A percentile compares a stretch with the other conserved stretches of the same genome.
These are phyloP conservation scores for Debaryomyces sp. DNA, from an alignment of 1,139 yeast species.

Conservation along the genomic window DNA sequence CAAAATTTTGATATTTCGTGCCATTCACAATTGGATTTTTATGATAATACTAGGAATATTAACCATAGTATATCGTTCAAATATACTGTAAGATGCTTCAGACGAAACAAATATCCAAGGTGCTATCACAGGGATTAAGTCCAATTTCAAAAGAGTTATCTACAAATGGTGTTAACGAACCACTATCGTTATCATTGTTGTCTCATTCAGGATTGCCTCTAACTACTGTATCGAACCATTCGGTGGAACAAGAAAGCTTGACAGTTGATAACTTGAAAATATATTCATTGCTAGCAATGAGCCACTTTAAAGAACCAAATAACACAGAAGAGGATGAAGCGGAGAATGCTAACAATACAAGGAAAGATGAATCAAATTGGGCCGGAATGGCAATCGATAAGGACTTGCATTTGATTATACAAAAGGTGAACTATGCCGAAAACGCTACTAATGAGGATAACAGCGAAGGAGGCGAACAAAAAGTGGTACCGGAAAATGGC, in stretches of 20 bases:
- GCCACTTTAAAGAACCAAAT: slow-evolving; percentile 28
- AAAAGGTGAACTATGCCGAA: slow-evolving; percentile 16
- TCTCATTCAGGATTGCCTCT: slow-evolving; percentile 46
- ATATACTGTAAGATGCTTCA: slow-evolving; percentile 42
- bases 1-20: slow-evolving; percentile 4
- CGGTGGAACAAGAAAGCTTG: slow-evolving; percentile 14
- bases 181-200: slow-evolving; percentile 46
- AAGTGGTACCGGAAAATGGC: not conserved
- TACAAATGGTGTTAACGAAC: slow-evolving; percentile 18
- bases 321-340: slow-evolving; percentile 9
- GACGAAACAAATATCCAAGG: slow-evolving; percentile 44
- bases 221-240: slow-evolving; percentile 32
- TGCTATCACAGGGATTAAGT: slow-evolving; percentile 44
- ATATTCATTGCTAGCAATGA: slow-evolving; percentile 47
- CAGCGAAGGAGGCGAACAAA: slow-evolving; percentile 7
- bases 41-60: not conserved
- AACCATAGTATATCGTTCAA: not conserved
- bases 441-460: slow-evolving; percentile 7
- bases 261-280: slow-evolving; percentile 47
- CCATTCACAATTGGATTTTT: slow-evolving; percentile 1
- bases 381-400: slow-evolving; percentile 35
- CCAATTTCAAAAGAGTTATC: slow-evolving; percentile 20
- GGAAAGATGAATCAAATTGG: slow-evolving; percentile 26
- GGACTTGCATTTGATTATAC: slow-evolving; percentile 32
- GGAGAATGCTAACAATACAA: slow-evolving; percentile 2